Base-by-base conservation (phyloP, 257 asterid genomes). In the Fraxinus quadrangulata region DNA sequence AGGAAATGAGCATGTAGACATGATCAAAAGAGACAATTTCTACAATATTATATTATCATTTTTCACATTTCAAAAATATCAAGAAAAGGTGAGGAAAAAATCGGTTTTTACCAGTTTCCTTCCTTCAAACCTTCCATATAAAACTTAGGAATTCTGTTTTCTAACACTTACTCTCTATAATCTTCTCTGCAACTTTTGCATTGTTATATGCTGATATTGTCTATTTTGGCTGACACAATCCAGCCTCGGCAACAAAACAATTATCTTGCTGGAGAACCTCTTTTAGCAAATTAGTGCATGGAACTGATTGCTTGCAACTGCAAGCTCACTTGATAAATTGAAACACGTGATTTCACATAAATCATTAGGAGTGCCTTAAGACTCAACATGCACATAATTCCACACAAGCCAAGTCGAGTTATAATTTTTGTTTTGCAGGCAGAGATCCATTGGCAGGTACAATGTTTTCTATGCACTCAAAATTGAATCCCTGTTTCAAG, bases 251-350 rank as follows among this genome's bases (percentile, higher is more conserved):
- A 76, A 70, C 72, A 65, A 61, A 75, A 67, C 40, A 47, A 14
- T 2, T 70, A 17, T 67, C 81, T 17, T 79, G 78, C 69, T 74
- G 79, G 61, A 23, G 73, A 59, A 39, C 74, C 10, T 47, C 66
- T 5, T 3, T 56, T n/a, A 56, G 66, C 63, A 51, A 19, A 45
- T 14, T 45, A 10, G 59, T 49, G 59, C 66, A 56, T 6, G 66
- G 33, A 16, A 23, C 14, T 21, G 30, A 61, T 16, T 21, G 68
- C 68, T 61, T 23, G 31, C 68, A 61, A 23, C 11, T 23, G 68
- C 31, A 23, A 23, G 33, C 68, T 54, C 65, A 54, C 26, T 54
- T 54, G 65, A 16, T 19, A 54, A 54, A 24, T n/a, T 54, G 26
- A 54, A 54, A 19, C 65, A 1, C 2, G 6, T 5, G 23, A n/a